phyloP scores from a whole-genome alignment of 1,284 basidiomycete species.

The Naganishia albida region DNA sequence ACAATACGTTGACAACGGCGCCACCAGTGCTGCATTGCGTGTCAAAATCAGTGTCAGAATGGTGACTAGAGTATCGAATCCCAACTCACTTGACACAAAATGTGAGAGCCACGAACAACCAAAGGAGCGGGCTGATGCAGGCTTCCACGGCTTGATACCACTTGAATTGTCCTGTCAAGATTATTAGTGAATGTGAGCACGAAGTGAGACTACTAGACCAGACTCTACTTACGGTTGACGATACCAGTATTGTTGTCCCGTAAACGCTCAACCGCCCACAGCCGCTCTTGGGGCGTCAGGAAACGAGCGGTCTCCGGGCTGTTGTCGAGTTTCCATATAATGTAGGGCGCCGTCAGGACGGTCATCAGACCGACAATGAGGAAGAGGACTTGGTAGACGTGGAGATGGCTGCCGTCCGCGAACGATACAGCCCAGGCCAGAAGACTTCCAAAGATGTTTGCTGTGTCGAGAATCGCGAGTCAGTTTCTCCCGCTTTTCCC shows the following conservation, averaged over 20 bases:
- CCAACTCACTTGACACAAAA: slow-evolving; percentile 38
- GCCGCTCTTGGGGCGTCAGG: slow-evolving; percentile 43
- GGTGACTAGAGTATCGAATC: neutral
- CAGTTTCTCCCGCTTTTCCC: neutral
- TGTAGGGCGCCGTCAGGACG: slow-evolving; percentile 46
- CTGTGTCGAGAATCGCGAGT: slow-evolving; percentile 8
- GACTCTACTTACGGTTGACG: slow-evolving; percentile 32
- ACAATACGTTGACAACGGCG: slow-evolving; percentile 13
- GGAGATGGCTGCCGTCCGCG: slow-evolving; percentile 36
- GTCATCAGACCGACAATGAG: slow-evolving; percentile 50
- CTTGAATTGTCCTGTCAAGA: slow-evolving; percentile 41
- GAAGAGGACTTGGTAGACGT: slow-evolving; percentile 49
- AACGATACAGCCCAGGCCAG: slow-evolving; percentile 41
- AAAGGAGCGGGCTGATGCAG: slow-evolving; percentile 42
- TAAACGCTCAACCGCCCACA: slow-evolving; percentile 50
- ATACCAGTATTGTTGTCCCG: slow-evolving; percentile 50
- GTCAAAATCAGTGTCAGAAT: neutral
- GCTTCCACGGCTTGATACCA: slow-evolving; percentile 46
- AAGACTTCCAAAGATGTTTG: slow-evolving; percentile 42
- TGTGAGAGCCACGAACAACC: slow-evolving; percentile 42
- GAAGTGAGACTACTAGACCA: neutral
- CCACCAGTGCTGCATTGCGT: neutral
- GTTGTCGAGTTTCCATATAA: slow-evolving; percentile 45
- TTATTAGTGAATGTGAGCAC: no score
- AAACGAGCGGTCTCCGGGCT: slow-evolving; percentile 46